Conservation (phyloP, 192 early-diverging fungal genomes). For the Dispira simplex region DNA sequence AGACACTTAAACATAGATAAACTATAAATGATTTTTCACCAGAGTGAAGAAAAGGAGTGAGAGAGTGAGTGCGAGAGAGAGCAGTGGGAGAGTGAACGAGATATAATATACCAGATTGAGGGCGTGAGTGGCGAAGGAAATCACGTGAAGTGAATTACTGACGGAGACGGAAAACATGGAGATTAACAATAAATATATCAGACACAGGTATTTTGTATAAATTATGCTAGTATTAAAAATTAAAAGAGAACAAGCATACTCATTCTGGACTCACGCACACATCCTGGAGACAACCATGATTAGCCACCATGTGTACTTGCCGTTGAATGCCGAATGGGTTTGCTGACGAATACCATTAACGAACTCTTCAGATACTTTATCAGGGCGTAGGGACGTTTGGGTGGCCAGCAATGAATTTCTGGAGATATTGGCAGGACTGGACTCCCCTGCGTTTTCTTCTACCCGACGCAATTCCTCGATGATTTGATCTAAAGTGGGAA, state of each 20-base stretch:
- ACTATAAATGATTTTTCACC: too few relatives aligned
- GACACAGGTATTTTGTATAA: not conserved
- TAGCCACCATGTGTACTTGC: constrained; percentile 14
- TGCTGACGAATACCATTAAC: constrained; percentile 31
- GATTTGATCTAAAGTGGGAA: constrained; percentile 57
- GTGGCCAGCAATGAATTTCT: constrained; percentile 12
- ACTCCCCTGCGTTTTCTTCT: too few relatives aligned
- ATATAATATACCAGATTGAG: too few relatives aligned
- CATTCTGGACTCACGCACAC: constrained; percentile 19
- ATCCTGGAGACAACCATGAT: not conserved
- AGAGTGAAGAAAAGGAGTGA: too few relatives aligned
- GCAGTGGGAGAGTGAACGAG: too few relatives aligned
- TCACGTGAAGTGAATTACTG: too few relatives aligned
- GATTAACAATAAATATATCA: too few relatives aligned
- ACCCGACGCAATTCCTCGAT: constrained; percentile 39
- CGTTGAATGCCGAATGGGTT: constrained; percentile 18
- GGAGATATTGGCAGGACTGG: too few relatives aligned
- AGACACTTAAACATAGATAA: too few relatives aligned
- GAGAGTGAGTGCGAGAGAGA: too few relatives aligned
- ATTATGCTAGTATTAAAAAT: not conserved
- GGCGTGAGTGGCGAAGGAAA: too few relatives aligned
- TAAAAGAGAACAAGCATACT: not conserved
- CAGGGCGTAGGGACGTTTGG: constrained; percentile 37
- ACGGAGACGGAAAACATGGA: too few relatives aligned
- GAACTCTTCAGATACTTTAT: constrained; percentile 52